Base-by-base conservation (phyloP, 768 basidiomycete genomes). In the Pholiota microspora region DNA sequence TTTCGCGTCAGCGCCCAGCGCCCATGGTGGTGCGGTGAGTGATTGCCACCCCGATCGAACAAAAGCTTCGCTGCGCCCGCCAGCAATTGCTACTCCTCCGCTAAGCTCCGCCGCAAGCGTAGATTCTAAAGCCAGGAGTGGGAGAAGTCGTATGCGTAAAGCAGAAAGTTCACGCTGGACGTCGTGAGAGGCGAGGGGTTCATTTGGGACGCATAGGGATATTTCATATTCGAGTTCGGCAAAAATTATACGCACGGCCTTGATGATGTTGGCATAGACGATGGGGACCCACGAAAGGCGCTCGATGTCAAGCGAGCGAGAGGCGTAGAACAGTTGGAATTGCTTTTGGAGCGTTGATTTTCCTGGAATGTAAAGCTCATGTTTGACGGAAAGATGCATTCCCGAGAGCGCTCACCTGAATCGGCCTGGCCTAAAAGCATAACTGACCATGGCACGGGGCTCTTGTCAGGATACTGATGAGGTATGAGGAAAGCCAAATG, bases 311-410 rank as follows among this genome's bases (percentile, higher is more conserved):
- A 92, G 79, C 0, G 84, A 73, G 54, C 80, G 77, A 2, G 87
- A 84, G 7, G 89, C 84, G 62, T 91, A 90, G 70, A 84, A 86
- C 0, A 92, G 76, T 64, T 92, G 89, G 63, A 92, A 89, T 67
- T 92, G 89, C 64, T 92, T 92, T 64, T 87, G 88, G 10, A 92
- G 76, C 2, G 91, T 92, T 2, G 89, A 90, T 69, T 93, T 93
- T 32, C 89, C 89, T 71, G 48, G 31, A 10, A 21, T 2, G 12
- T 29, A 23, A 18, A 18, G 31, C 3, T 28, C 24, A 18, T 7
- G 21, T 24, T 42, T 7, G 35, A n/a, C 13, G 13, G 34, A 25
- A 29, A 18, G 27, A 42, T 34, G 29, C 18, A 48, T 21, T 21
- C 31, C 10, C 23, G 40, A 13, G 25, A 29, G 3, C 45, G 21